Percentiles rank a stretch among this genome's conserved stretches.
Evolutionary conservation across 176 grass and related monocot genomes (phyloP).

Genomic region (Eleusine coracana): DNA sequence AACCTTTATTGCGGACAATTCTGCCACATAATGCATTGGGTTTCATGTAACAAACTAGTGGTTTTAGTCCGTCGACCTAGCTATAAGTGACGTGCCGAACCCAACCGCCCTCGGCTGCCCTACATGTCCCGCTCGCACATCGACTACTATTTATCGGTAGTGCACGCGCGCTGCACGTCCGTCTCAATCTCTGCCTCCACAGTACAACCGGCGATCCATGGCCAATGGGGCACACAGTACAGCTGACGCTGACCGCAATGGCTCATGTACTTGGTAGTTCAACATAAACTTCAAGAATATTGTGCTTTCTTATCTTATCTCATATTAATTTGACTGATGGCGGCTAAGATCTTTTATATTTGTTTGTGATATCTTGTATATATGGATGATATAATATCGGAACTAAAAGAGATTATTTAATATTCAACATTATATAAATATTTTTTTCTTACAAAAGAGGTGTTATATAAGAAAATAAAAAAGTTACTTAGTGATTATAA

Average conservation of each 20-base stretch:
- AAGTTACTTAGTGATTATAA: too few species aligned
- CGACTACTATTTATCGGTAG: background rate
- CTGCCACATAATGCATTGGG: background rate
- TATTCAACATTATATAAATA: too few species aligned
- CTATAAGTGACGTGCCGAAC: constrained; percentile 21
- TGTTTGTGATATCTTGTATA: too few species aligned
- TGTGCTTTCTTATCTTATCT: too few species aligned
- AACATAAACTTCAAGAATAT: too few species aligned
- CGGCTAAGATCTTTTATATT: too few species aligned
- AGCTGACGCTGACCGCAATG: background rate
- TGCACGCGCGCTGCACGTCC: background rate
- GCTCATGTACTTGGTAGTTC: too few species aligned
- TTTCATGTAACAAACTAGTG: constrained; percentile 7
- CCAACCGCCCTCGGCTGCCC: background rate
- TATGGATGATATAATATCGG: too few species aligned
- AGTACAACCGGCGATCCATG: background rate
- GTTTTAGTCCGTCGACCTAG: constrained; percentile 5
- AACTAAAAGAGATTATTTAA: too few species aligned
- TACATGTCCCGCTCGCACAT: background rate
- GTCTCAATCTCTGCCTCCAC: background rate
- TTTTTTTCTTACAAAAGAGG: too few species aligned
- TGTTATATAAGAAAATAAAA: too few species aligned
- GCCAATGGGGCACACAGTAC: background rate
- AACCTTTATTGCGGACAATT: background rate
- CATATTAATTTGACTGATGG: too few species aligned